Evolutionary conservation across 2,329 filamentous ascomycete species (phyloP).

Genomic region (Apiospora koreana): DNA sequence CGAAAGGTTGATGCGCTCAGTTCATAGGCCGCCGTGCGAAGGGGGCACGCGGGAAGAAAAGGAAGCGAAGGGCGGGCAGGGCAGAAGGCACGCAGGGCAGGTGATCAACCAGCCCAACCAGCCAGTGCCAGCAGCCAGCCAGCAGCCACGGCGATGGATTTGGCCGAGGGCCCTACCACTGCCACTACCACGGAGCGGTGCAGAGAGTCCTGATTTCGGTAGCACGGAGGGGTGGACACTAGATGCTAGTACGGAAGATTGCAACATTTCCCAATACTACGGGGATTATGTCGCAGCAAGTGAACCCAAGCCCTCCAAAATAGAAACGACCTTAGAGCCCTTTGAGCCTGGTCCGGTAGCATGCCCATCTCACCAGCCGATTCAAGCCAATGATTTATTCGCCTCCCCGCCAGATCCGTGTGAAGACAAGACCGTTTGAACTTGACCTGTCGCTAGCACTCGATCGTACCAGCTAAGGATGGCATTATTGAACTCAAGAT

Average conservation of each 20-base stretch:
- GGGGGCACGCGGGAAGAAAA: not conserved
- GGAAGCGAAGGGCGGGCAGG: not conserved
- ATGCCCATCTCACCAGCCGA: not conserved
- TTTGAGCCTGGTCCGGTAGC: not conserved
- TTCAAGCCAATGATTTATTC: not conserved
- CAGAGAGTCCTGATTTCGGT: slow-evolving; percentile 1
- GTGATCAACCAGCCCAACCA: not conserved
- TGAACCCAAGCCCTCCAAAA: not conserved
- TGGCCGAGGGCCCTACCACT: not conserved
- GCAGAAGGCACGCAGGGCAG: not conserved
- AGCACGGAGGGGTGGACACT: not conserved
- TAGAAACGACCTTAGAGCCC: not conserved
- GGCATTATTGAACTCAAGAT: slow-evolving; percentile 8
- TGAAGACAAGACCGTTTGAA: not conserved
- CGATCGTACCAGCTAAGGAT: not conserved
- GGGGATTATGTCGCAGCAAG: not conserved
- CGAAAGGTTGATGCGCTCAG: not conserved
- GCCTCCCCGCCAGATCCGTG: not conserved
- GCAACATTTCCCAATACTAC: not conserved
- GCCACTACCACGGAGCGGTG: not conserved
- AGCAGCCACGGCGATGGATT: not conserved
- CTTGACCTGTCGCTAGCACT: not conserved
- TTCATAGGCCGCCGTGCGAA: not conserved
- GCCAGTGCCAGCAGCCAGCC: not conserved
- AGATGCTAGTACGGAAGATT: not conserved